Percentiles rank a stretch among this genome's conserved stretches.
These are phyloP conservation scores for Bipolaris sorokiniana DNA, from an alignment of 2,329 filamentous ascomycete species.

Conservation along the genomic window DNA sequence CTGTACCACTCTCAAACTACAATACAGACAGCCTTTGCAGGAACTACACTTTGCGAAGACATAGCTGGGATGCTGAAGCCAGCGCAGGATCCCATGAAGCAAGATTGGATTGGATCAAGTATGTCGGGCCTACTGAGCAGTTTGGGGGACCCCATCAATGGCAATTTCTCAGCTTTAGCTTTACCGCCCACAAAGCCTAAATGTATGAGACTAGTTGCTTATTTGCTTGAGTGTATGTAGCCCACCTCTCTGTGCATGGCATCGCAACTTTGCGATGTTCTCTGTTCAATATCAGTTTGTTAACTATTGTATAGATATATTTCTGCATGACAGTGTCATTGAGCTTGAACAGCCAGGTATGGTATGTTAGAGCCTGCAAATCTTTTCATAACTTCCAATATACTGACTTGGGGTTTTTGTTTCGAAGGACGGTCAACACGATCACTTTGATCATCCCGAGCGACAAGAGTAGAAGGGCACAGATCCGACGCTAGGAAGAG, in stretches of 20 bases:
- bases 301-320: neutral
- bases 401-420: neutral
- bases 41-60: neutral
- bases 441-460: neutral
- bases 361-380: neutral
- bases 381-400: neutral
- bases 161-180: neutral
- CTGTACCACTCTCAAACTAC: neutral
- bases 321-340: neutral
- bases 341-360: neutral
- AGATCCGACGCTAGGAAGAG: neutral
- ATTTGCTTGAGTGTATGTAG: neutral
- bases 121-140: neutral
- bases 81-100: neutral
- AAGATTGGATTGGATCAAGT: slow-evolving; percentile 5
- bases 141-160: slow-evolving; percentile 8
- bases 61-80: neutral
- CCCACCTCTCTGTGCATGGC: neutral
- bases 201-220: neutral
- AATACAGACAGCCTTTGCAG: slow-evolving; percentile 1
- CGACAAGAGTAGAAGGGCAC: neutral
- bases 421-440: neutral
- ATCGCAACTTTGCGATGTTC: too few species aligned
- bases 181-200: neutral
- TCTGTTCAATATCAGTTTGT: neutral